phyloP scores from a whole-genome alignment of 2,329 filamentous ascomycete species.

The Aspergillus caelatus region DNA sequence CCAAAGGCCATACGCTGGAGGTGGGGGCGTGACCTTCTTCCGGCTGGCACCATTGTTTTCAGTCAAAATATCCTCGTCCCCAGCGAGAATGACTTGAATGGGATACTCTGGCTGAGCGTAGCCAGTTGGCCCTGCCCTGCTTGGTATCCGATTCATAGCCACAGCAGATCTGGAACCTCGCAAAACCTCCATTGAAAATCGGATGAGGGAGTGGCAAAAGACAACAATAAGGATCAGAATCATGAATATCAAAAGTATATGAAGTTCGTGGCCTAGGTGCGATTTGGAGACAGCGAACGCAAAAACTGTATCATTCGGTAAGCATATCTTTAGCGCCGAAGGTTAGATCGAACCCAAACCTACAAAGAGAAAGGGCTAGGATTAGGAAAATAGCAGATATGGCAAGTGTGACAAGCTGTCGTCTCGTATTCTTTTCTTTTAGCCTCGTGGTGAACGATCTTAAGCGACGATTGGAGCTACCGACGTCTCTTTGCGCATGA shows the following conservation, averaged over 20 bases:
- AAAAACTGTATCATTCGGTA: conserved; percentile 60
- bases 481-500: conserved; percentile 11
- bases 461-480: conserved; percentile 4
- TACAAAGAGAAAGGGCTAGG: conserved; percentile 67
- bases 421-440: conserved; percentile 56
- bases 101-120: conserved; percentile 73
- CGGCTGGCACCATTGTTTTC: conserved; percentile 51
- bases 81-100: conserved; percentile 74
- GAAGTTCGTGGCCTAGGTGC: conserved; percentile 69
- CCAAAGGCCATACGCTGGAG: conserved; percentile 86
- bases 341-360: conserved; percentile 36
- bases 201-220: conserved; percentile 77
- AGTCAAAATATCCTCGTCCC: conserved; percentile 69
- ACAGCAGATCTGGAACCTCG: conserved; percentile 40
- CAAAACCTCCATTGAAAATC: conserved; percentile 68
- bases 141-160: conserved; percentile 43
- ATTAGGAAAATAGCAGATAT: conserved; percentile 67
- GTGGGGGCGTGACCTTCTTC: conserved; percentile 60
- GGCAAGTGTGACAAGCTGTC: conserved; percentile 62
- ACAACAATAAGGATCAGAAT: conserved; percentile 74
- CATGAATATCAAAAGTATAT: conserved; percentile 77
- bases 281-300: conserved; percentile 69
- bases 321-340: conserved; percentile 4
- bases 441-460: conserved; percentile 47
- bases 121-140: conserved; percentile 60